A percentile compares a stretch with the other conserved stretches of the same genome.
Conservation (phyloP, 2,329 filamentous ascomycete genomes). For the Tolypocladium inflatum region DNA sequence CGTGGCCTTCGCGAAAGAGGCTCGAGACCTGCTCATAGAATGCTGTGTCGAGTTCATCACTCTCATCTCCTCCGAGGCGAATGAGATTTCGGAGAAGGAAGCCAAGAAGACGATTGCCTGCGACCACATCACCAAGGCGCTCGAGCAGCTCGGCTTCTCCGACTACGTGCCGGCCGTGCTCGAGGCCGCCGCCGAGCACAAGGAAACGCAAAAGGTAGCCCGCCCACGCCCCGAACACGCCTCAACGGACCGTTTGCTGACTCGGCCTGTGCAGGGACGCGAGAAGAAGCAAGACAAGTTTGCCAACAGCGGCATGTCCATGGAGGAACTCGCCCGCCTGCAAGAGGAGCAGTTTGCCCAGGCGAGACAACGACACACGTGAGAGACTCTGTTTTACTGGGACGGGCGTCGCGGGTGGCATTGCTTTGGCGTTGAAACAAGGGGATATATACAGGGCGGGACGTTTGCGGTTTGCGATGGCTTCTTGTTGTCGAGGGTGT, state of each 20-base stretch:
- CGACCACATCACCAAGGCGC: conserved; percentile 92
- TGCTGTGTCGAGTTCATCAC: conserved; percentile 99
- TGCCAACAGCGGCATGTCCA: conserved; percentile 82
- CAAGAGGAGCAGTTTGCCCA: conserved; percentile 88
- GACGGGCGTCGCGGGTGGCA: conserved; percentile 18
- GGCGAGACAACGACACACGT: conserved; percentile 37
- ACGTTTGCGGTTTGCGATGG: neutral
- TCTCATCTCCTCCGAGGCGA: conserved; percentile 94
- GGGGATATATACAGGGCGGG: conserved; percentile 2
- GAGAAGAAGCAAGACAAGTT: conserved; percentile 98
- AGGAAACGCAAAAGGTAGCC: conserved; percentile 79
- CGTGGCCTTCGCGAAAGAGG: conserved; percentile 87
- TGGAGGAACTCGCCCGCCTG: conserved; percentile 80
- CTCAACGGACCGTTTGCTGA: neutral
- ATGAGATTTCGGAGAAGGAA: conserved; percentile 97
- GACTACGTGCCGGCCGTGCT: conserved; percentile 86
- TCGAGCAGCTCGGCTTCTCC: conserved; percentile 84
- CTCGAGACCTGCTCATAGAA: conserved; percentile 89
- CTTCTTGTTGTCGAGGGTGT: neutral
- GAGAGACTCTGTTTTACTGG: conserved; percentile 1
- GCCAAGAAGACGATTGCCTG: conserved; percentile 98
- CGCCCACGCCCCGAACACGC: too few relatives aligned
- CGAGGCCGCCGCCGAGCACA: conserved; percentile 82
- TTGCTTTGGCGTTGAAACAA: conserved; percentile 23
- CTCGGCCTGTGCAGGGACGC: conserved; percentile 53